These are phyloP conservation scores for Neofusicoccum laricinum DNA, from an alignment of 2,329 filamentous ascomycete species.

Conservation along the genomic window DNA sequence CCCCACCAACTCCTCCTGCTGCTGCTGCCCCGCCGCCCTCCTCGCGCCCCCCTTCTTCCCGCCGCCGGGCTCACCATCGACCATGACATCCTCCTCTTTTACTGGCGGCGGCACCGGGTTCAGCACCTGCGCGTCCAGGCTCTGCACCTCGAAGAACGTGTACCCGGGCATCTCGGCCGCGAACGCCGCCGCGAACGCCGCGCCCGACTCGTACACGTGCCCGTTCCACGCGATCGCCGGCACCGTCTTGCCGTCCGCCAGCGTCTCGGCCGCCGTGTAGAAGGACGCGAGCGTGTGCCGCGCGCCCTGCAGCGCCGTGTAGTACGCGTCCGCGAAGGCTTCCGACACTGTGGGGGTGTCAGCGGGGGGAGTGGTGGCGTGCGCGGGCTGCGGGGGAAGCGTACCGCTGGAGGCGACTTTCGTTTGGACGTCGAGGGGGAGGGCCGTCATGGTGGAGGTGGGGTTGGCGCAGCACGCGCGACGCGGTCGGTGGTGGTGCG, in stretches of 20 bases:
- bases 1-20: constrained; percentile 56
- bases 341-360: constrained; percentile 57
- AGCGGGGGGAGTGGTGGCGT: neutral
- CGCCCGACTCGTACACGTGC: constrained; percentile 59
- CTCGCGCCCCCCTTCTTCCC: constrained; percentile 17
- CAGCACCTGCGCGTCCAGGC: constrained; percentile 73
- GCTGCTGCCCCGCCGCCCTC: constrained; percentile 26
- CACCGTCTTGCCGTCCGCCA: constrained; percentile 51
- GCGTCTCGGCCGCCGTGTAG: constrained; percentile 62
- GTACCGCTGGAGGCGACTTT: constrained; percentile 1
- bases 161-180: constrained; percentile 59
- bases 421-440: neutral
- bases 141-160: constrained; percentile 69
- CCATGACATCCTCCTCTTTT: neutral
- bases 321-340: constrained; percentile 71
- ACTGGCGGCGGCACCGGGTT: constrained; percentile 53
- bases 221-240: constrained; percentile 80
- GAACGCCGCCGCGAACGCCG: constrained; percentile 67
- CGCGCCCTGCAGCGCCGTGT: constrained; percentile 65
- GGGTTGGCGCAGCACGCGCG: neutral
- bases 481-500: neutral
- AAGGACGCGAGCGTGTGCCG: constrained; percentile 61
- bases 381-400: neutral
- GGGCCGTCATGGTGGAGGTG: neutral
- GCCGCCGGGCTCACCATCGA: constrained; percentile 16